Evolutionary conservation across 345 rosid species (phyloP).

Genomic region (Brassica rapa): DNA sequence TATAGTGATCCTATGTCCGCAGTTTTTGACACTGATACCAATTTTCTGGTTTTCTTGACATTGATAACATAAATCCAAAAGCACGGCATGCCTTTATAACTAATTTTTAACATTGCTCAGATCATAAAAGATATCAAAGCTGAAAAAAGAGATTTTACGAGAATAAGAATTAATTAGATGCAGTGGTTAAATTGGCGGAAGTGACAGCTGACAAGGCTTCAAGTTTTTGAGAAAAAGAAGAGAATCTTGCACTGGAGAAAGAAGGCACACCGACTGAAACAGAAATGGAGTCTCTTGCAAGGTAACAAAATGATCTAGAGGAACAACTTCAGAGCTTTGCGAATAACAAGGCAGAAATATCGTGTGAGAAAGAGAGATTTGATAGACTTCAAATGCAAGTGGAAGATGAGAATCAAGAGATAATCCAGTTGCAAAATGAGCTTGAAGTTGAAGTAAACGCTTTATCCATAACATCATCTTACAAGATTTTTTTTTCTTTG

Average conservation of each 20-base stretch:
- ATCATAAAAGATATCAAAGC: constrained; percentile 75
- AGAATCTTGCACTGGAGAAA: constrained; percentile 58
- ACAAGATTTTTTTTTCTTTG: background rate
- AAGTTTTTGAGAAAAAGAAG: constrained; percentile 66
- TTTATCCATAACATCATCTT: constrained; percentile 43
- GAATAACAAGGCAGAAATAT: constrained; percentile 70
- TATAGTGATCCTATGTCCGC: constrained; percentile 79
- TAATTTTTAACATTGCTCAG: constrained; percentile 50
- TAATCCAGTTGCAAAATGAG: constrained; percentile 50
- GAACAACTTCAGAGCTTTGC: constrained; percentile 67
- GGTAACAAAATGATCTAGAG: constrained; percentile 66
- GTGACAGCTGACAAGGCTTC: constrained; percentile 68
- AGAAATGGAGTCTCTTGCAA: constrained; percentile 74
- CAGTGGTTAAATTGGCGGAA: constrained; percentile 81
- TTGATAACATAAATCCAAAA: constrained; percentile 76
- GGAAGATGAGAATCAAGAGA: constrained; percentile 54
- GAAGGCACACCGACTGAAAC: constrained; percentile 70
- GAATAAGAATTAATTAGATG: constrained; percentile 70
- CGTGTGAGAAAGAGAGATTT: constrained; percentile 76
- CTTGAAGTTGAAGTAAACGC: constrained; percentile 63
- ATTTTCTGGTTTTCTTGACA: constrained; percentile 81
- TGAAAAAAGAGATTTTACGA: constrained; percentile 63
- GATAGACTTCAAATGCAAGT: constrained; percentile 60
- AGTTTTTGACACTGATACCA: constrained; percentile 57
- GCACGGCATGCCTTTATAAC: constrained; percentile 79